Evolutionary conservation across 2,329 filamentous ascomycete species (phyloP), one percentile per base, ranked within the genome.

Genomic region (Nannizziopsis barbatae): DNA sequence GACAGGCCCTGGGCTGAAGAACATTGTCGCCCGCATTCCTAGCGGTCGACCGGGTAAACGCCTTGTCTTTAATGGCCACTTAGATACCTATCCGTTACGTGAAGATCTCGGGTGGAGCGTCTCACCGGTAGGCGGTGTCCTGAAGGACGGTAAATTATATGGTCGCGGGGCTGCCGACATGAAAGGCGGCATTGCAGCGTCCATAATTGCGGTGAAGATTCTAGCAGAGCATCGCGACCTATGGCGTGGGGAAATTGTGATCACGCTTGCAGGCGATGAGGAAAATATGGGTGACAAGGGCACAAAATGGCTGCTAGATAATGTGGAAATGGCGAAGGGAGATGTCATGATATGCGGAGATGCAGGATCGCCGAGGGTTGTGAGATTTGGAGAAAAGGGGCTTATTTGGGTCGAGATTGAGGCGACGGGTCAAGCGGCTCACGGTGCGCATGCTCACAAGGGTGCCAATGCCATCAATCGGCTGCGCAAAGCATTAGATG

Each of bases 351-450:
- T 52, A 10, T 52, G 50, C 15, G 47, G 47, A 10, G 50, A 52
- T 45, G 50, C 38, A 2, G 47, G 47, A 11, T 40, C 37, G 17
- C 47, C 50, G 15, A 36, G 43, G 14, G 38, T 52, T 22, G 35
- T 52, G 20, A 33, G 50, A 9, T 52, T 52, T 38, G 50, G 47
- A n/a, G 50, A 52, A 17, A 52, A 52, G 11, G 50, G 50, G 8
- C 44, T 50, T 42, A 43, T 52, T 32, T 52, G 50, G 50, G n/a
- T 52, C 22, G 42, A 36, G 11, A 31, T 52, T 2, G 50, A 52
- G 32, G 50, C 50, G 11, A 30, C 33, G 33, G 50, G 50, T 2
- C 9, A n/a, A 11, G 41, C 47, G 36, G 50, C 47, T n/a, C 50
- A 52, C 37, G 47, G 50, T 8, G 50, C 50, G 30, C 50, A 52